Conservation (phyloP, 805 yeast genomes). For the Myxozyma nipponensis region DNA sequence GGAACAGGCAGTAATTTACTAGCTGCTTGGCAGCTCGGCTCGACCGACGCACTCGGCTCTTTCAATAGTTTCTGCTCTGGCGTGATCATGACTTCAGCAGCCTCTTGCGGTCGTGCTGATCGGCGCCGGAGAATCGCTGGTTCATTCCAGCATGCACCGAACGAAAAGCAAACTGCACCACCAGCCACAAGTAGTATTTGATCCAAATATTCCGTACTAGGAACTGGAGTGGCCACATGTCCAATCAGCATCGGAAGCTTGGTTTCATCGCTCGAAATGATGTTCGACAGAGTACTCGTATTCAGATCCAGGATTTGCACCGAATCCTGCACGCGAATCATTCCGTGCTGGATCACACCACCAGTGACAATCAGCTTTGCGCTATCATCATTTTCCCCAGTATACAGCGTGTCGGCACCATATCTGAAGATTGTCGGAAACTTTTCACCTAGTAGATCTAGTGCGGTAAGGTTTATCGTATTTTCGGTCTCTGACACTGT, state of each 20-base stretch:
- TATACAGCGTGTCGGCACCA: too few relatives aligned
- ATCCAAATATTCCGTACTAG: constrained; percentile 5
- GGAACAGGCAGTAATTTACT: too few relatives aligned
- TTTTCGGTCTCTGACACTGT: too few relatives aligned
- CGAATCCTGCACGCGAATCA: constrained; percentile 8
- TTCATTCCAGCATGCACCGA: constrained; percentile 58
- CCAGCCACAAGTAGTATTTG: constrained; percentile 56
- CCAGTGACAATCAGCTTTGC: too few relatives aligned
- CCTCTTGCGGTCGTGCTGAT: not conserved
- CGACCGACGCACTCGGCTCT: too few relatives aligned
- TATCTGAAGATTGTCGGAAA: too few relatives aligned
- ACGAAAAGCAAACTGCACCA: constrained; percentile 80
- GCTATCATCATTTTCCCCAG: too few relatives aligned
- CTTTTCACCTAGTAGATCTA: too few relatives aligned
- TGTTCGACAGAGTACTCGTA: not conserved
- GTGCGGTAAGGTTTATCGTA: too few relatives aligned
- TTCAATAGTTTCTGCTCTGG: not conserved
- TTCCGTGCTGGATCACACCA: constrained; percentile 18
- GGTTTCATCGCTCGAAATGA: not conserved
- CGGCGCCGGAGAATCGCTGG: constrained; percentile 6
- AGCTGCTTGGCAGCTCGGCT: too few relatives aligned
- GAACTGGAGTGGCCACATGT: constrained; percentile 17
- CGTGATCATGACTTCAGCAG: not conserved
- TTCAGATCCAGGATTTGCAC: constrained; percentile 10
- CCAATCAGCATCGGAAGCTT: constrained; percentile 25